These are phyloP conservation scores for Aspergillus flavus DNA, from an alignment of 2,329 filamentous ascomycete genomes.

Conservation along the genomic window DNA sequence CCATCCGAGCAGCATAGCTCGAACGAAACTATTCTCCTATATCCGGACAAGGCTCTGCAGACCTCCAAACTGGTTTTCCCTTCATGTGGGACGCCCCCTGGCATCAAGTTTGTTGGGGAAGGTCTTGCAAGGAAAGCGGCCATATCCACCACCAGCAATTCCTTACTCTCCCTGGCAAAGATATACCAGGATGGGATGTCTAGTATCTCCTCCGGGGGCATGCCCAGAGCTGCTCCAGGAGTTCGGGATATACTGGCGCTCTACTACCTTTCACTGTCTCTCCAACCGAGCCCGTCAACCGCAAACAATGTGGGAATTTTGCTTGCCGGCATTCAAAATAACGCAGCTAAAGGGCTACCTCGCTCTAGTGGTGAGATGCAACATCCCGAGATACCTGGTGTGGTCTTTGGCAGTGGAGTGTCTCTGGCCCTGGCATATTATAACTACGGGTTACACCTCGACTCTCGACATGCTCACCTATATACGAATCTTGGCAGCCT, in stretches of 20 bases:
- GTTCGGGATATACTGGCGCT: conserved; percentile 91
- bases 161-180: conserved; percentile 89
- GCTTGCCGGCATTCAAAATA: conserved; percentile 89
- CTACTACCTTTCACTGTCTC: conserved; percentile 91
- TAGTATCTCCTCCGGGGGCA: conserved; percentile 61
- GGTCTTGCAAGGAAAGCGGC: conserved; percentile 75
- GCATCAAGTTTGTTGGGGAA: conserved; percentile 71
- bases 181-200: conserved; percentile 98
- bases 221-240: conserved; percentile 66
- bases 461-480: conserved; percentile 87
- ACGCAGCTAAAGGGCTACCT: conserved; percentile 43
- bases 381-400: conserved; percentile 68
- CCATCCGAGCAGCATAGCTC: conserved; percentile 33
- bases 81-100: conserved; percentile 74
- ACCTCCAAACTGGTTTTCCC: conserved; percentile 84
- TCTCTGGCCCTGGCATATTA: conserved; percentile 90
- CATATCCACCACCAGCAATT: conserved; percentile 92
- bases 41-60: conserved; percentile 78
- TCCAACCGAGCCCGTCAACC: conserved; percentile 95
- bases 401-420: conserved; percentile 82
- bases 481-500: conserved; percentile 96
- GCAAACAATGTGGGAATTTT: conserved; percentile 98
- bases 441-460: conserved; percentile 86
- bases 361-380: conserved; percentile 40
- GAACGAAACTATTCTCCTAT: conserved; percentile 71